Evolutionary conservation across 257 asterid genomes (phyloP).

Genomic region (Solanum rostratum): DNA sequence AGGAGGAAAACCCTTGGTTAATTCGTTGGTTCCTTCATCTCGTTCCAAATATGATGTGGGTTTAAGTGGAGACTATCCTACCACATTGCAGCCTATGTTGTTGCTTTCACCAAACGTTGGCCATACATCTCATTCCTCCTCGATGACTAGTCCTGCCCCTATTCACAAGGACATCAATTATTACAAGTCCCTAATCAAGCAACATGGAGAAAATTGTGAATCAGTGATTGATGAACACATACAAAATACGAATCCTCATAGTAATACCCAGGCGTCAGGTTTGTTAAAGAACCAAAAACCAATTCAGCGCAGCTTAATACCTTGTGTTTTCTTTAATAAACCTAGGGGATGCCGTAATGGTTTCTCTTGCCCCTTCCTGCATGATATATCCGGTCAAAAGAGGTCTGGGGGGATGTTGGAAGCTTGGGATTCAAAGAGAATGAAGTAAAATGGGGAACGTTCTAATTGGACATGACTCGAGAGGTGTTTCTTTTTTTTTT

Average conservation of each 20-base stretch:
- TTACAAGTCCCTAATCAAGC: conserved; percentile 12
- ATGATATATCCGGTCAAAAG: conserved; percentile 4
- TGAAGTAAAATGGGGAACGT: background rate
- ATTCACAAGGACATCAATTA: conserved; percentile 11
- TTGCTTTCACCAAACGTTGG: background rate
- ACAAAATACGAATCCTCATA: background rate
- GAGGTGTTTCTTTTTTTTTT: background rate
- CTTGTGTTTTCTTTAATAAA: conserved; percentile 12
- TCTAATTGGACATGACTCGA: background rate
- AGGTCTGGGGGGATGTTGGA: conserved; percentile 6
- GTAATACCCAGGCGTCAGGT: conserved; percentile 9
- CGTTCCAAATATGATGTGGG: too few species aligned
- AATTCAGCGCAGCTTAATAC: background rate
- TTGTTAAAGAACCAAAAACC: background rate
- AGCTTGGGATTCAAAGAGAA: conserved; percentile 17
- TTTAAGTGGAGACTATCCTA: background rate
- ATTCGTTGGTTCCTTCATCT: too few species aligned
- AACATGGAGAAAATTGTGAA: conserved; percentile 20
- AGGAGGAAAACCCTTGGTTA: background rate
- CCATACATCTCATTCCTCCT: background rate
- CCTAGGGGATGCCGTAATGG: conserved; percentile 29
- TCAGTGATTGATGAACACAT: background rate
- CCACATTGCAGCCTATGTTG: background rate
- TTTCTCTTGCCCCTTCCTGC: conserved; percentile 16
- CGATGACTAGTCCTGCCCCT: background rate